A percentile compares a stretch with the other conserved stretches of the same genome.
These are phyloP conservation scores for Cercophora sp. DNA, from an alignment of 495 filamentous ascomycete species.

Conservation along the genomic window DNA sequence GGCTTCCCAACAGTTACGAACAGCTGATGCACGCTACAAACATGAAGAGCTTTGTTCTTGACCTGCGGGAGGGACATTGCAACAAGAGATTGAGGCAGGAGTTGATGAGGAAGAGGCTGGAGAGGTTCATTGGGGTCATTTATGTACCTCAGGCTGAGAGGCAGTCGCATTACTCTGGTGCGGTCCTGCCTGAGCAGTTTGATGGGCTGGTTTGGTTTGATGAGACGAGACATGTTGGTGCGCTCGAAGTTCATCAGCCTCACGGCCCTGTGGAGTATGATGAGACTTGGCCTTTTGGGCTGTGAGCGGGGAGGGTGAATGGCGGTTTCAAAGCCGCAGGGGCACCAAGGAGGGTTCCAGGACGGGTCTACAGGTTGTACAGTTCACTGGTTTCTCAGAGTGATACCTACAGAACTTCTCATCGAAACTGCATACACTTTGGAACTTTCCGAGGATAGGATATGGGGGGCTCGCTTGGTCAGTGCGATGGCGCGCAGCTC, in stretches of 20 bases:
- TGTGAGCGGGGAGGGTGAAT: constrained; percentile 29
- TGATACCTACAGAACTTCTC: too few relatives aligned
- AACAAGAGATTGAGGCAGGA: constrained; percentile 36
- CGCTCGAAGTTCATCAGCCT: constrained; percentile 51
- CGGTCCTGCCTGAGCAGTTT: constrained; percentile 52
- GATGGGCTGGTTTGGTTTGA: constrained; percentile 59
- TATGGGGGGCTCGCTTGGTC: too few relatives aligned
- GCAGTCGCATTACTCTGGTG: constrained; percentile 52
- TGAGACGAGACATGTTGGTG: constrained; percentile 45
- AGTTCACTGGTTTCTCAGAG: too few relatives aligned
- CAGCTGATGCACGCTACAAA: constrained; percentile 30
- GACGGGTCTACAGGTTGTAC: too few relatives aligned
- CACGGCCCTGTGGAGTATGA: constrained; percentile 39
- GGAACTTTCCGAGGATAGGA: too few relatives aligned
- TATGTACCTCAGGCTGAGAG: constrained; percentile 54
- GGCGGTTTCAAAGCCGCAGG: too few relatives aligned
- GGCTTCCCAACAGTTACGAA: constrained; percentile 33
- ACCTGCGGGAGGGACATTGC: constrained; percentile 41
- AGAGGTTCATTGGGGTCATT: constrained; percentile 60
- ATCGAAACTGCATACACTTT: too few relatives aligned
- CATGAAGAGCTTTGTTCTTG: constrained; percentile 45
- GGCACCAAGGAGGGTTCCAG: too few relatives aligned
- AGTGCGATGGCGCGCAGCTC: too few relatives aligned
- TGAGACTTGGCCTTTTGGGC: constrained; percentile 58
- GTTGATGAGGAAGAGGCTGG: constrained; percentile 38